Evolutionary conservation across 2,329 filamentous ascomycete genomes (phyloP), one percentile per base, ranked within the genome.

Genomic region (Fusarium sacchari): DNA sequence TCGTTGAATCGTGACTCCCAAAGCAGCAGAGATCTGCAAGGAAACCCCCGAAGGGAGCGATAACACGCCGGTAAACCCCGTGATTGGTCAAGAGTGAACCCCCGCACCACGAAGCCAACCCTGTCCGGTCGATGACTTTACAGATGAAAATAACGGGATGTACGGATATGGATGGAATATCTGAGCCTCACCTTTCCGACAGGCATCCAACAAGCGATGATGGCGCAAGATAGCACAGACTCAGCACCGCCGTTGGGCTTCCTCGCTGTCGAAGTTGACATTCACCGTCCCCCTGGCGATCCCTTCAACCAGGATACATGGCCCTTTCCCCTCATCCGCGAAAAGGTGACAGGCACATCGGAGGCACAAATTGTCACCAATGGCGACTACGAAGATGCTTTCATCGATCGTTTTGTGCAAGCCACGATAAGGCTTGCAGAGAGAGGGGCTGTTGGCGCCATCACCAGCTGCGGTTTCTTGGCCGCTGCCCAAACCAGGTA

Each of bases 381-480:
- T 9, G 69, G 75, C 6, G 62, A 57, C 4, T 83, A 83, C 59
- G 73, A 79, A 30, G 76, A 78, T 55, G 79, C 70, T 2, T 83
- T 83, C 34, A 77, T 82, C 36, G 77, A 81, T 30, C 71, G 76
- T 3, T 83, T 83, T 52, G 81, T 83, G 11, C 73, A 75, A 30
- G 80, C 82, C 3, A 80, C 81, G 7, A 57, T 76, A 53, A 80
- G 69, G 40, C 76, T 84, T 4, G 79, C 79, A 10, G 73, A 80
- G 17, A 73, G 76, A 49, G 82, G 82, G 3, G 77, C 77, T 26
- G 77, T 83, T 7, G 81, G 81, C 30, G 79, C 83, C 52, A 80
- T 83, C 39, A 83, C 82, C 4, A 83, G 82, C 72, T 84, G 82
- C 57, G 82, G 82, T 3, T 83, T 84, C 59, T 73, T 83, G 11